Evolutionary conservation across 192 early-diverging fungal species (phyloP).

Genomic region (Pilaira anomala): DNA sequence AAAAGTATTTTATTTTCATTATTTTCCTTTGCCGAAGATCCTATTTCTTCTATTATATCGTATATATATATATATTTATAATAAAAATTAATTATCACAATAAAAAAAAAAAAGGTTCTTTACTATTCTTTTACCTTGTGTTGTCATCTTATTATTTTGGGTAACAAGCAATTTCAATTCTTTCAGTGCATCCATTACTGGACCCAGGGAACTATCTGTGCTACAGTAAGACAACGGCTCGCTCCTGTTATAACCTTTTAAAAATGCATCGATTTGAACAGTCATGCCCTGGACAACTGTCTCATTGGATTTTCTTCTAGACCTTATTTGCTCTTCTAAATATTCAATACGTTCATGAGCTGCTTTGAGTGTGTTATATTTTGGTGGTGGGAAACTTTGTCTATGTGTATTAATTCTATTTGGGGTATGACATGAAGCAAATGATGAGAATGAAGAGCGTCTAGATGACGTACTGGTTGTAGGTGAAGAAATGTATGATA

Average conservation of each 20-base stretch:
- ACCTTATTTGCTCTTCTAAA: slow-evolving; percentile 5
- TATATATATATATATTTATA: no score
- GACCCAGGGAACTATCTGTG: no score
- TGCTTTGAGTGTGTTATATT: neutral
- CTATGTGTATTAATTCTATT: neutral
- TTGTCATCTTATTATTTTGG: no score
- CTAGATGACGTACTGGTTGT: slow-evolving; percentile 12
- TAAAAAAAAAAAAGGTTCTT: no score
- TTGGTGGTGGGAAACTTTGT: slow-evolving; percentile 2
- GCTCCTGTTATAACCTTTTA: neutral
- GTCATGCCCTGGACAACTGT: neutral
- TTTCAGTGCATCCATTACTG: no score
- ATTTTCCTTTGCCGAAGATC: no score
- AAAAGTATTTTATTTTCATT: no score
- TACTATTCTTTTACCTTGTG: no score
- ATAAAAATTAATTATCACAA: no score
- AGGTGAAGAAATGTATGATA: neutral
- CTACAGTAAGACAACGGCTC: no score
- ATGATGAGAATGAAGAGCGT: slow-evolving; percentile 10
- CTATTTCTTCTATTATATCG: no score
- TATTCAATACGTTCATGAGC: slow-evolving; percentile 9
- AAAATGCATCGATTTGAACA: slow-evolving; percentile 1
- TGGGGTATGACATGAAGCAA: neutral
- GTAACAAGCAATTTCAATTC: no score
- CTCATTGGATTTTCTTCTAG: neutral